phyloP scores from a whole-genome alignment of 225 moss, liverwort and hornwort genomes.

The Pseudoscleropodium purum region DNA sequence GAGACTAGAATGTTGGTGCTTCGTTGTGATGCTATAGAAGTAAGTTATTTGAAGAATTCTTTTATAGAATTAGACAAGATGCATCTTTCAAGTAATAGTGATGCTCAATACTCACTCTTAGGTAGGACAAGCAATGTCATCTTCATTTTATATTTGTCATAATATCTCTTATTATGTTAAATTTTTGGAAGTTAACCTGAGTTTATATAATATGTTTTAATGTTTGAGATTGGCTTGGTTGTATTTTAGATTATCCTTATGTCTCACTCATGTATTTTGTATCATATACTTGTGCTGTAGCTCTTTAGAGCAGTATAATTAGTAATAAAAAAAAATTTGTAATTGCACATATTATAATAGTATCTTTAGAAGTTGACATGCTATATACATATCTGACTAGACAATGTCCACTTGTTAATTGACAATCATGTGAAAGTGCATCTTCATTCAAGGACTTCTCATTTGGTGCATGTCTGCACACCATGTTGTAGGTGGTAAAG shows the following conservation, averaged over 20 bases:
- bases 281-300: not conserved
- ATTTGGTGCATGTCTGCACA: no score
- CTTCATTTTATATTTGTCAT: not conserved
- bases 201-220: not conserved
- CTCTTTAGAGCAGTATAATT: not conserved
- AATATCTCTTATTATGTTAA: not conserved
- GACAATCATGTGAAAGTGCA: no score
- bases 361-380: no score
- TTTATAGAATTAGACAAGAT: not conserved
- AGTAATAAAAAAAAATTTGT: no score
- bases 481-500: no score
- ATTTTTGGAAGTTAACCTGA: not conserved
- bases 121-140: not conserved
- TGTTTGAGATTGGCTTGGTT: not conserved
- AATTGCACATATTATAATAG: no score
- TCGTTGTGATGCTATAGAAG: conserved; percentile 90
- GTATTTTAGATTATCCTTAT: not conserved
- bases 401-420: no score
- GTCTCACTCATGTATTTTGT: not conserved
- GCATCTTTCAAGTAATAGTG: not conserved
- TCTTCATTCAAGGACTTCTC: no score
- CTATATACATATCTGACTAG: no score
- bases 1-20: conserved; percentile 96
- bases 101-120: not conserved
- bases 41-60: conserved; percentile 3